These are phyloP conservation scores for Cinnamomum chago DNA, from an alignment of 164 flowering plant species.

Conservation along the genomic window DNA sequence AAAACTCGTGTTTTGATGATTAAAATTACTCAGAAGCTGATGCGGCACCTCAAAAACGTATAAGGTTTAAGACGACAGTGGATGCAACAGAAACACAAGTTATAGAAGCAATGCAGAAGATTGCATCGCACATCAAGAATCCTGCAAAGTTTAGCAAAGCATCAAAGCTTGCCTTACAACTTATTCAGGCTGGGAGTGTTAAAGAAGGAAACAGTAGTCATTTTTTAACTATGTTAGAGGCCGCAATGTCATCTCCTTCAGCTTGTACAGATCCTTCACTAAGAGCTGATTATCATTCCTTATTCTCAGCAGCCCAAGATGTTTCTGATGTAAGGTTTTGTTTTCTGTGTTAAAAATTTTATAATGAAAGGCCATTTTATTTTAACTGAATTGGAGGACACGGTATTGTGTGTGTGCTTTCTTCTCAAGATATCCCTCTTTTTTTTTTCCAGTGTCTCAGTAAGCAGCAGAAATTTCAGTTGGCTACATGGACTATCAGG, in stretches of 20 bases:
- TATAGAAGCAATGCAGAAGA: conserved; percentile 89
- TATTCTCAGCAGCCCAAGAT: conserved; percentile 79
- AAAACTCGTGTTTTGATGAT: background rate
- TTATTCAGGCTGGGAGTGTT: conserved; percentile 84
- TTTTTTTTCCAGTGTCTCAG: conserved; percentile 44
- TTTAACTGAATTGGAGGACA: background rate
- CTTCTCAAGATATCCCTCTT: background rate
- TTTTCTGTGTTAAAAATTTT: background rate
- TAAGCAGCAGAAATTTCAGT: conserved; percentile 63
- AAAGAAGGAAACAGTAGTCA: conserved; percentile 61
- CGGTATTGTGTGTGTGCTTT: background rate
- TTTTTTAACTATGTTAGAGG: conserved; percentile 76
- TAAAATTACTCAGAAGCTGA: conserved; percentile 22
- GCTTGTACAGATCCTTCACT: conserved; percentile 68
- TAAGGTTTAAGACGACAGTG: conserved; percentile 74
- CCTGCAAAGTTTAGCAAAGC: conserved; percentile 77
- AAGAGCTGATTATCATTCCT: conserved; percentile 73
- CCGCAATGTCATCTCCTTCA: conserved; percentile 70
- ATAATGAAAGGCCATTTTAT: background rate
- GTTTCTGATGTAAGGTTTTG: conserved; percentile 43
- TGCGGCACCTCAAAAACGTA: conserved; percentile 52
- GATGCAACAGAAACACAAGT: conserved; percentile 86
- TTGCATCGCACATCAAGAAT: conserved; percentile 74
- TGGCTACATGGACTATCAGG: conserved; percentile 61
- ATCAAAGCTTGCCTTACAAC: conserved; percentile 89